Conservation (phyloP, 2,329 filamentous ascomycete genomes). For the Verticillium nonalfalfae region DNA sequence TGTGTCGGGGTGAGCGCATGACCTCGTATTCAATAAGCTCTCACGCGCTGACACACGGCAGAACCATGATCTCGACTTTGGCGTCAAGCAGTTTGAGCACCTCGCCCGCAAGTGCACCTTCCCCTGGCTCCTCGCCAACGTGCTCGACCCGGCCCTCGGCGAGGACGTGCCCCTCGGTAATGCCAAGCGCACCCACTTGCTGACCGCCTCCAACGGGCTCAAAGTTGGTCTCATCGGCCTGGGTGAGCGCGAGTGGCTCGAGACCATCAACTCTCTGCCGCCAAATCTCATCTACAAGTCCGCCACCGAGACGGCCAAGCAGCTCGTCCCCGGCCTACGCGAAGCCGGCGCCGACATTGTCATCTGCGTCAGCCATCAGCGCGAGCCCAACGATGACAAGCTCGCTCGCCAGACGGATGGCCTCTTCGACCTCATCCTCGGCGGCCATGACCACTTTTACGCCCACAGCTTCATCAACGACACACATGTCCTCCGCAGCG, state of each 20-base stretch:
- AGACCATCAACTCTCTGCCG: conserved; percentile 80
- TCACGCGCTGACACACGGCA: conserved; percentile 23
- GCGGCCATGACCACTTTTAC: conserved; percentile 89
- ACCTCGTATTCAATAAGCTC: conserved; percentile 2
- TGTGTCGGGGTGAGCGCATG: conserved; percentile 64
- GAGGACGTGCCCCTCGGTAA: conserved; percentile 69
- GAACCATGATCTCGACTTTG: conserved; percentile 93
- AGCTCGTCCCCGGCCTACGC: conserved; percentile 67
- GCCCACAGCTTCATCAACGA: conserved; percentile 70
- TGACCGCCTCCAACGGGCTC: conserved; percentile 76
- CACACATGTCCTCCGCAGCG: conserved; percentile 78
- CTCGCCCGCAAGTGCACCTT: conserved; percentile 71
- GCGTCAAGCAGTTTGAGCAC: conserved; percentile 71
- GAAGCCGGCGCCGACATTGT: conserved; percentile 77
- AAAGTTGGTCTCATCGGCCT: conserved; percentile 82
- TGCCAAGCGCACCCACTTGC: conserved; percentile 66
- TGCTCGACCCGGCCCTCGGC: conserved; percentile 77
- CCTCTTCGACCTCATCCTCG: conserved; percentile 76
- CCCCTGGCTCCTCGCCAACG: conserved; percentile 85
- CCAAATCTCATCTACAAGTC: conserved; percentile 78
- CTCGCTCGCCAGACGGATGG: conserved; percentile 69
- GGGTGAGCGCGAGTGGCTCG: conserved; percentile 83
- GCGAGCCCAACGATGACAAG: conserved; percentile 86
- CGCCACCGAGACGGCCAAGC: conserved; percentile 66
- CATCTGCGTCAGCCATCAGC: conserved; percentile 76